Percentiles rank a stretch among this genome's conserved stretches.
Conservation (phyloP, 2,329 filamentous ascomycete species). For the Rhinocladiella similis region DNA sequence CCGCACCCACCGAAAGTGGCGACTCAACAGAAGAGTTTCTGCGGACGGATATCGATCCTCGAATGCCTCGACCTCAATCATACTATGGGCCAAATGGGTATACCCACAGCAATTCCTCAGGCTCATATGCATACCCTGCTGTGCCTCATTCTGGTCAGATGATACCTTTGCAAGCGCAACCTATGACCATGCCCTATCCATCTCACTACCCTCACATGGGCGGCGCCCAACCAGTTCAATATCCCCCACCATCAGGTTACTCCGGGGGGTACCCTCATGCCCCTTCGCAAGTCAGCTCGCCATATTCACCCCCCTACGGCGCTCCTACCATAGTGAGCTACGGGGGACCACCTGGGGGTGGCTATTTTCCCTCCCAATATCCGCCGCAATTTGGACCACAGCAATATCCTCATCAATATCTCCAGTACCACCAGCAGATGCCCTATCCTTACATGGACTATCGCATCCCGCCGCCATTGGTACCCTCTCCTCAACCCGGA, state of each 20-base stretch:
- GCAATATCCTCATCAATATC: constrained; percentile 35
- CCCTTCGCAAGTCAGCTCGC: constrained; percentile 26
- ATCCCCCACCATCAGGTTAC: constrained; percentile 19
- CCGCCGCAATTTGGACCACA: constrained; percentile 32
- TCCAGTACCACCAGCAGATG: constrained; percentile 37
- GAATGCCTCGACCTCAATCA: constrained; percentile 29
- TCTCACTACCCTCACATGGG: constrained; percentile 17
- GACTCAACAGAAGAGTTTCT: constrained; percentile 66
- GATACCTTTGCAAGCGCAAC: constrained; percentile 21
- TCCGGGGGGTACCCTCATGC: constrained; percentile 18
- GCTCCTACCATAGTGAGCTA: constrained; percentile 42
- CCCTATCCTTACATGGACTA: constrained; percentile 31
- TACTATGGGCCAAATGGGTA: constrained; percentile 36
- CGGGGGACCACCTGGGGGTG: constrained; percentile 27
- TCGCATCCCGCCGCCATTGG: constrained; percentile 30
- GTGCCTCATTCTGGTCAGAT: constrained; percentile 26
- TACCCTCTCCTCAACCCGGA: constrained; percentile 43
- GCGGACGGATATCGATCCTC: constrained; percentile 19
- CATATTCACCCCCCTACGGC: constrained; percentile 33
- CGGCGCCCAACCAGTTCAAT: constrained; percentile 16
- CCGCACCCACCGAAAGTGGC: constrained; percentile 55
- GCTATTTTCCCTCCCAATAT: constrained; percentile 35
- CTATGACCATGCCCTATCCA: constrained; percentile 24
- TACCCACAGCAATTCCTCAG: constrained; percentile 42
- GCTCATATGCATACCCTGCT: constrained; percentile 37